Percentiles rank a stretch among this genome's conserved stretches.
These are phyloP conservation scores for Trypanosoma lewisi DNA, from an alignment of 208 protist species.

Conservation along the genomic window DNA sequence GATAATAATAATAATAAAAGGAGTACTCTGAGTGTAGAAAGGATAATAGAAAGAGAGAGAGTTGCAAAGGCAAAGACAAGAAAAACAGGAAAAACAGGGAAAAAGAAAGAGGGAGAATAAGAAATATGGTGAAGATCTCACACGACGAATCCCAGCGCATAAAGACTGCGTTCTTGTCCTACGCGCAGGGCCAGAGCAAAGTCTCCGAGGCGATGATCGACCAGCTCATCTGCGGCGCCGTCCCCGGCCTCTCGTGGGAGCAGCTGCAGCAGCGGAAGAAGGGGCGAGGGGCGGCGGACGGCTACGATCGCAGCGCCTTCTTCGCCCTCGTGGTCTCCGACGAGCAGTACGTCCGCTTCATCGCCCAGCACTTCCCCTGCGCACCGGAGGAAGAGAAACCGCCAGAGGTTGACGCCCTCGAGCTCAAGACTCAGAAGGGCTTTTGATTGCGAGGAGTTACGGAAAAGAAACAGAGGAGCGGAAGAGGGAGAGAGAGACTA, in stretches of 20 bases:
- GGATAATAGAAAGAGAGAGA: no score
- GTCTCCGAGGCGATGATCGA: slow-evolving; percentile 85
- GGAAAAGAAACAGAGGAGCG: slow-evolving; percentile 8
- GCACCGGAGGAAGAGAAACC: slow-evolving; percentile 65
- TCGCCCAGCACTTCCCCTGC: slow-evolving; percentile 71
- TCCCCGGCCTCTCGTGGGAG: slow-evolving; percentile 79
- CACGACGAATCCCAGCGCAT: slow-evolving; percentile 78
- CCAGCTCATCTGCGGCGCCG: slow-evolving; percentile 86
- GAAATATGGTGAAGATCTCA: slow-evolving; percentile 60
- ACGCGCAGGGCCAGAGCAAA: slow-evolving; percentile 77
- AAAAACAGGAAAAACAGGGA: slow-evolving; percentile 7
- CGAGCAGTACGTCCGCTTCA: slow-evolving; percentile 71
- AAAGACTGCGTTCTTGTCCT: slow-evolving; percentile 87
- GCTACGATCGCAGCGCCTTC: slow-evolving; percentile 74
- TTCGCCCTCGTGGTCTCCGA: slow-evolving; percentile 77
- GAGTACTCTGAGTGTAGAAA: no score
- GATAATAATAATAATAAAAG: no score
- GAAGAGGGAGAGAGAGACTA: no score
- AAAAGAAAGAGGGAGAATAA: slow-evolving; percentile 14
- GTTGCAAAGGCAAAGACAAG: no score
- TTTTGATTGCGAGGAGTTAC: slow-evolving; percentile 42
- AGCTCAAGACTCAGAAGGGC: slow-evolving; percentile 77
- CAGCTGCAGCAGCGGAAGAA: slow-evolving; percentile 80
- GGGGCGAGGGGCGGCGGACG: slow-evolving; percentile 48
- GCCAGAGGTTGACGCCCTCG: slow-evolving; percentile 74